A percentile compares a stretch with the other conserved stretches of the same genome.
Evolutionary conservation across 495 filamentous ascomycete genomes (phyloP).

Genomic region (Penicillium cataractarum): DNA sequence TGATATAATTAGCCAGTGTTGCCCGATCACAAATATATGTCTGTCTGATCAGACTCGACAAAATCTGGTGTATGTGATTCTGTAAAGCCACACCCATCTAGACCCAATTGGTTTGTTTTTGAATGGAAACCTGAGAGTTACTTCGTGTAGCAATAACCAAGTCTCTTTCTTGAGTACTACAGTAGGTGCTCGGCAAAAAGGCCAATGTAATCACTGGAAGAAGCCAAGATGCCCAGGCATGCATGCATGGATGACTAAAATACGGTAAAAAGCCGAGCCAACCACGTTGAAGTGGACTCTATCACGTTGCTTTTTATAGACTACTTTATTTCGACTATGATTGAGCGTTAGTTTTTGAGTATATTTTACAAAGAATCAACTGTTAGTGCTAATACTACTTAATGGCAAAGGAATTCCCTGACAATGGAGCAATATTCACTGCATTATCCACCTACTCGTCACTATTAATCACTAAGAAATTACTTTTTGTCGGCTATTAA

Average conservation of each 20-base stretch:
- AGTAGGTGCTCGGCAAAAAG: neutral
- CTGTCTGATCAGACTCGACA: too few relatives aligned
- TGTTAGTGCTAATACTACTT: neutral
- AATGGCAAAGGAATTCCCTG: neutral
- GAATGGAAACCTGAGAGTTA: too few relatives aligned
- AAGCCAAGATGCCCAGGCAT: neutral
- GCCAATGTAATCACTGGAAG: neutral
- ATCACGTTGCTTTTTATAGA: constrained; percentile 4
- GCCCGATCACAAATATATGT: neutral
- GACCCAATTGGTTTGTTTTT: too few relatives aligned
- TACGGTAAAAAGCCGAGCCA: neutral
- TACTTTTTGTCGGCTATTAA: neutral
- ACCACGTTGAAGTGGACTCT: neutral
- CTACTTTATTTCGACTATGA: neutral
- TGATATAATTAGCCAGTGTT: too few relatives aligned
- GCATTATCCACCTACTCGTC: neutral
- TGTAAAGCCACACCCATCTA: too few relatives aligned
- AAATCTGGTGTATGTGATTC: too few relatives aligned
- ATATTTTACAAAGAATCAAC: too few relatives aligned
- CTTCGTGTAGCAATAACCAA: neutral
- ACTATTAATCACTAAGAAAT: neutral
- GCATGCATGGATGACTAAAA: constrained; percentile 1
- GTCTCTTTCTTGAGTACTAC: neutral
- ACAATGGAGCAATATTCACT: neutral
- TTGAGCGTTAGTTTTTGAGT: neutral